phyloP scores from a whole-genome alignment of 2,329 filamentous ascomycete species.

The Pseudocercospora musae region DNA sequence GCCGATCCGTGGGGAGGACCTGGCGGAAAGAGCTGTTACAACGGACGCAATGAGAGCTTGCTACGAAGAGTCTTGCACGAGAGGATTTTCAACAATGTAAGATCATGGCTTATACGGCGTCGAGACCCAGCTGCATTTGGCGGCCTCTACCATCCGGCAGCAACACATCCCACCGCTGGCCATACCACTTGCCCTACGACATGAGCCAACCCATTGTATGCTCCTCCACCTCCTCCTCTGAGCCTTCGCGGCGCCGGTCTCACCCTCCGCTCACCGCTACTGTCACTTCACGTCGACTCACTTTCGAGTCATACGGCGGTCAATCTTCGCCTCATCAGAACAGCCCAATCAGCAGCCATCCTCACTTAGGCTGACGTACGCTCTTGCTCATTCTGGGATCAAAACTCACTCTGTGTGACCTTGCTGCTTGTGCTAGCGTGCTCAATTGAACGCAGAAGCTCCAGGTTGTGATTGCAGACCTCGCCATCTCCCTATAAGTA shows the following conservation, averaged over 20 bases:
- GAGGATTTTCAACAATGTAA: not conserved
- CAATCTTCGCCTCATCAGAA: not conserved
- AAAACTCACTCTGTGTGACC: not conserved
- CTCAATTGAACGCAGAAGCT: not conserved
- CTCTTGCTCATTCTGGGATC: not conserved
- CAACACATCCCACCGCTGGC: not conserved
- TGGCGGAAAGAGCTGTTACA: not conserved
- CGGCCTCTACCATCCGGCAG: not conserved
- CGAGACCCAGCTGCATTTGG: not conserved
- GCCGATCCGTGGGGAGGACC: not conserved
- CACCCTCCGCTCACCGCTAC: not conserved
- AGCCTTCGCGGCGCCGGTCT: not conserved
- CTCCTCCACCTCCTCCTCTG: not conserved
- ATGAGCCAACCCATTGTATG: too few relatives aligned
- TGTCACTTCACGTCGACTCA: not conserved
- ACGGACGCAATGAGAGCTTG: not conserved
- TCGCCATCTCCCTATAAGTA: not conserved
- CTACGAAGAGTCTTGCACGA: not conserved
- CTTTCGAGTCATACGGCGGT: not conserved
- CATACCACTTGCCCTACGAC: too few relatives aligned
- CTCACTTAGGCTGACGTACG: not conserved
- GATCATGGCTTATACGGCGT: not conserved
- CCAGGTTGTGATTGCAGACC: not conserved
- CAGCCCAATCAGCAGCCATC: not conserved
- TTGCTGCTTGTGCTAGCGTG: not conserved